Conservation (phyloP, 345 rosid species). For the Iberis pinnata region DNA sequence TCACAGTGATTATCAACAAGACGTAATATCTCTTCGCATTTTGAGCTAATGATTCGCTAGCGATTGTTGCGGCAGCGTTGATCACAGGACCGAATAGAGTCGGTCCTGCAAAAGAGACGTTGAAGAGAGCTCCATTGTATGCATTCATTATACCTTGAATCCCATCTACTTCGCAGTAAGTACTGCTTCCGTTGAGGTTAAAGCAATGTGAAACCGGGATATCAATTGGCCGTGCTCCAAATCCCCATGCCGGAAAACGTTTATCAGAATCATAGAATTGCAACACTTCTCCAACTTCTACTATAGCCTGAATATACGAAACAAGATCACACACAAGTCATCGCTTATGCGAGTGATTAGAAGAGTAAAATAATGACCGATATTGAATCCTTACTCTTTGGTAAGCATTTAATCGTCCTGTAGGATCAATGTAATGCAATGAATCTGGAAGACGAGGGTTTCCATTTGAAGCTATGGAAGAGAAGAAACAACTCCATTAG, state of each 20-base stretch:
- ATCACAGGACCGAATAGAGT: conserved; percentile 94
- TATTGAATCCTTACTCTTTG: conserved; percentile 44
- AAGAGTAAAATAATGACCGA: neutral
- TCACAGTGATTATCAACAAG: conserved; percentile 86
- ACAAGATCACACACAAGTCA: conserved; percentile 9
- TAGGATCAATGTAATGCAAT: conserved; percentile 70
- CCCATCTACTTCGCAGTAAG: conserved; percentile 85
- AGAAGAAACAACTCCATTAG: conserved; percentile 10
- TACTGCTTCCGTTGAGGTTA: conserved; percentile 84
- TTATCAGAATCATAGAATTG: conserved; percentile 78
- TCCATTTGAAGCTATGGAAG: conserved; percentile 77
- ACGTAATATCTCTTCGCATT: conserved; percentile 54
- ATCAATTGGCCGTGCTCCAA: conserved; percentile 97
- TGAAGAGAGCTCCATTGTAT: conserved; percentile 70
- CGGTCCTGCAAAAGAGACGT: conserved; percentile 97
- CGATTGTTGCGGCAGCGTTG: conserved; percentile 59
- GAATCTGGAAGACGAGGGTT: conserved; percentile 88
- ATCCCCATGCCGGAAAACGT: conserved; percentile 94
- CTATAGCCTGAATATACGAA: conserved; percentile 51
- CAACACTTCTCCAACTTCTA: conserved; percentile 83
- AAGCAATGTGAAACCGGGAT: conserved; percentile 95
- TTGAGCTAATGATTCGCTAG: conserved; percentile 61
- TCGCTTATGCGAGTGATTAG: neutral
- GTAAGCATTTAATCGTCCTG: conserved; percentile 65
- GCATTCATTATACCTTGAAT: conserved; percentile 80